Conservation (phyloP, 805 yeast genomes). For the Komagataella populi region DNA sequence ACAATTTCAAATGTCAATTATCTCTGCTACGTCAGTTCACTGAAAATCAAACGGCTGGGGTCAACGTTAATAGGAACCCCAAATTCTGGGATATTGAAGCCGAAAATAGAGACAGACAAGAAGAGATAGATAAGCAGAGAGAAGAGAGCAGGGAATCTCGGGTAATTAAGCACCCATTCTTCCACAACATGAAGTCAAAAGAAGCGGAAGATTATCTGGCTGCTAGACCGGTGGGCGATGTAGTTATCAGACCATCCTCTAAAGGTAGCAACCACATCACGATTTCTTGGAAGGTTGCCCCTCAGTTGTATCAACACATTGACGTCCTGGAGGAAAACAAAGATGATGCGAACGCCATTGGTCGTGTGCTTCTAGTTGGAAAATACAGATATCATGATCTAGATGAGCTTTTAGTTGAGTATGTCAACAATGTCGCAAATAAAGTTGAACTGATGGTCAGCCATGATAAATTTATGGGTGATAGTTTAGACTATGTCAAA, state of each 20-base stretch:
- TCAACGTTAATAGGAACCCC: conserved; percentile 30
- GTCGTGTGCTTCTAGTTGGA: conserved; percentile 52
- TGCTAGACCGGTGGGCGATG: conserved; percentile 78
- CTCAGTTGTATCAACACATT: conserved; percentile 80
- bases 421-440: conserved; percentile 71
- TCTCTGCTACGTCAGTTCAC: conserved; percentile 60
- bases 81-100: conserved; percentile 72
- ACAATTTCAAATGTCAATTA: conserved; percentile 59
- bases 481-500: conserved; percentile 65
- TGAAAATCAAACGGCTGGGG: conserved; percentile 26
- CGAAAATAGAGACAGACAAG: conserved; percentile 50
- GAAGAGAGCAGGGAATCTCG: conserved; percentile 59
- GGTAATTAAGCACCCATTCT: conserved; percentile 83
- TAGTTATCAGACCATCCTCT: conserved; percentile 90
- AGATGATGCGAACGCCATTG: conserved; percentile 49
- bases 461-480: conserved; percentile 80
- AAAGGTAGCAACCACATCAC: conserved; percentile 81
- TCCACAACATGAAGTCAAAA: conserved; percentile 63
- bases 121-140: conserved; percentile 46
- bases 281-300: conserved; percentile 93
- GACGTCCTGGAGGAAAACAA: conserved; percentile 69
- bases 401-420: conserved; percentile 85
- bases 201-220: conserved; percentile 94
- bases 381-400: conserved; percentile 64
- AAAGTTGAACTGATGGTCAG: conserved; percentile 74